phyloP scores from a whole-genome alignment of 139 green algal species.

The Picochlorum costavermella region DNA sequence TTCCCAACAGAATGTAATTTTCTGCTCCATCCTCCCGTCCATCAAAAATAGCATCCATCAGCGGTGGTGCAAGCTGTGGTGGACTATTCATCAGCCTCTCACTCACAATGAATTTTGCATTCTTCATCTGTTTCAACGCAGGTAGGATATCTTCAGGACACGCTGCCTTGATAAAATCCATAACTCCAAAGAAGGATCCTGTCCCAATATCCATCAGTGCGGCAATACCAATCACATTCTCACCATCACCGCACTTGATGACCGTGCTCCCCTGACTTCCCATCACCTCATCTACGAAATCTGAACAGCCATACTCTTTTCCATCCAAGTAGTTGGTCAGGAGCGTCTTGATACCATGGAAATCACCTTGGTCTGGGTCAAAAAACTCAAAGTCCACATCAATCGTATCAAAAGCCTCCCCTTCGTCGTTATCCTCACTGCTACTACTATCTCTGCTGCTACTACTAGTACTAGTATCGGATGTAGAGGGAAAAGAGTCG shows the following conservation, averaged over 20 bases:
- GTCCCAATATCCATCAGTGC: conserved; percentile 21
- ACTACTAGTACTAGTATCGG: no score
- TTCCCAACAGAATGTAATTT: conserved; percentile 54
- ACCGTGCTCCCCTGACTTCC: conserved; percentile 58
- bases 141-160: not conserved
- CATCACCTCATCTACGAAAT: conserved; percentile 71
- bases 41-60: conserved; percentile 74
- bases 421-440: conserved; percentile 25
- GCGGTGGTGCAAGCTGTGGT: conserved; percentile 64
- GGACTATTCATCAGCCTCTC: conserved; percentile 87
- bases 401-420: conserved; percentile 35
- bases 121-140: conserved; percentile 32
- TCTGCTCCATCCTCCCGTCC: conserved; percentile 51
- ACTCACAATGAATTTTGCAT: conserved; percentile 60
- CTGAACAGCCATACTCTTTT: conserved; percentile 46
- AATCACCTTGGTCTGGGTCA: conserved; percentile 74
- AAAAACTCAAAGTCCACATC: conserved; percentile 85
- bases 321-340: conserved; percentile 73
- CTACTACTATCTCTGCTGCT: not conserved
- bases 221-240: conserved; percentile 64
- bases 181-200: conserved; percentile 48
- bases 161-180: conserved; percentile 37
- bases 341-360: conserved; percentile 73
- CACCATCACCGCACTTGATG: conserved; percentile 72
- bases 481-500: no score